Evolutionary conservation across 345 rosid species (phyloP).

Genomic region (Conringia planisiliqua): DNA sequence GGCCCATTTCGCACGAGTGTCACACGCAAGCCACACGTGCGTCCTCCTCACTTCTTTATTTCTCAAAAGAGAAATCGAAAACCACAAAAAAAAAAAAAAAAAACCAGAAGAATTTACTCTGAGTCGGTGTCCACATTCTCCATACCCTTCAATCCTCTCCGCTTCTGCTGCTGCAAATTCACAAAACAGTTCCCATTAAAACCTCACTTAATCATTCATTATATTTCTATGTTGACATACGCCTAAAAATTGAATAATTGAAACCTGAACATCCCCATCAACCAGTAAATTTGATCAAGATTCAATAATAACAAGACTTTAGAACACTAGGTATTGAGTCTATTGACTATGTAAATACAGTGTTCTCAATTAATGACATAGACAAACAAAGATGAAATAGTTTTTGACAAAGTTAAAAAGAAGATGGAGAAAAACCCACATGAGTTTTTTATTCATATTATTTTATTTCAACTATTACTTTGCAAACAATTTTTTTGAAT

Average conservation of each 20-base stretch:
- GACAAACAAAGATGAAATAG: background rate
- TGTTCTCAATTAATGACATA: background rate
- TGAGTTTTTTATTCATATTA: background rate
- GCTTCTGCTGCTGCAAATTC: constrained; percentile 47
- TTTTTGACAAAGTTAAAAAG: background rate
- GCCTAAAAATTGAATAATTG: background rate
- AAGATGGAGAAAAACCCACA: background rate
- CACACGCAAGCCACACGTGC: constrained; percentile 29
- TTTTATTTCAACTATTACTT: background rate
- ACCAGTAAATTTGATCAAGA: background rate
- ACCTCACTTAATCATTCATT: background rate
- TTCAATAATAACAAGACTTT: background rate
- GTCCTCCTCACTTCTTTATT: background rate
- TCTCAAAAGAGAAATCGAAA: background rate
- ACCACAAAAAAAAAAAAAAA: background rate
- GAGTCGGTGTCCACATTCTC: constrained; percentile 66
- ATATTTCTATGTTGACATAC: background rate
- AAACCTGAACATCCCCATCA: background rate
- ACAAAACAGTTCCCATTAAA: background rate
- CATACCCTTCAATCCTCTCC: constrained; percentile 68
- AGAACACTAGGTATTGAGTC: background rate
- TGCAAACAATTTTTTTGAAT: background rate
- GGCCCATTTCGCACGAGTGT: constrained; percentile 12
- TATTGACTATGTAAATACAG: background rate
- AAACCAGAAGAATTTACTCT: constrained; percentile 25